Evolutionary conservation across 2,329 filamentous ascomycete genomes (phyloP), one percentile per base, ranked within the genome.

Genomic region (Xylaria sp.): DNA sequence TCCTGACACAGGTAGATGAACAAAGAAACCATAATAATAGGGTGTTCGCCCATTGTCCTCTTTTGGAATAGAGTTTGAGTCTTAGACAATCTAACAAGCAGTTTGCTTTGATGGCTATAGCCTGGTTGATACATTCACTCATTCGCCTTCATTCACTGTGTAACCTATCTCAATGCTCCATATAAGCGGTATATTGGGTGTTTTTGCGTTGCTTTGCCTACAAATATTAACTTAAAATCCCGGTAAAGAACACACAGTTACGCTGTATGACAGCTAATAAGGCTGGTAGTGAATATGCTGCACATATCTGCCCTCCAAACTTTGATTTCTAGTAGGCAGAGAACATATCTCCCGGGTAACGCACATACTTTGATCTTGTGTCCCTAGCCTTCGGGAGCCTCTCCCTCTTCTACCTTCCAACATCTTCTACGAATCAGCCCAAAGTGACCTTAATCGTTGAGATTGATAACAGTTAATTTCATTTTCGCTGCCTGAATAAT

Each of bases 1-100:
- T 55, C 61, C 67, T 55, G 39, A 63, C 28, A 63, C 61, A 18
- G 46, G 36, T 36, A 25, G 28, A 45, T 72, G 36, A 63, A 65
- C 52, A 52, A n/a, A 63, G 45, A 20, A 12, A 23, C 6, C 0
- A 25, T 52, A 20, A 23, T 32, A n/a, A 52, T n/a, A 20, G 34
- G 30, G 3, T 18, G n/a, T 25, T 53, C 57, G 34, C 28, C 28
- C 36, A 63, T 69, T 60, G 32, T 64, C 9, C 12, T 45, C n/a
- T 25, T n/a, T 55, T 15, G 13, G 12, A 32, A 32, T 52, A 32
- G 18, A 43, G 59, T 69, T 60, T 63, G 34, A 43, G 60, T 34
- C 36, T 63, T 20, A 63, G 55, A 63, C 63, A 61, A 30, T n/a
- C 3, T 43, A 32, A 60, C 59, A 69, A 50, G 48, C 63, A 55